Base-by-base conservation (phyloP, 2,329 filamentous ascomycete species). In the Colletotrichum camelliae region DNA sequence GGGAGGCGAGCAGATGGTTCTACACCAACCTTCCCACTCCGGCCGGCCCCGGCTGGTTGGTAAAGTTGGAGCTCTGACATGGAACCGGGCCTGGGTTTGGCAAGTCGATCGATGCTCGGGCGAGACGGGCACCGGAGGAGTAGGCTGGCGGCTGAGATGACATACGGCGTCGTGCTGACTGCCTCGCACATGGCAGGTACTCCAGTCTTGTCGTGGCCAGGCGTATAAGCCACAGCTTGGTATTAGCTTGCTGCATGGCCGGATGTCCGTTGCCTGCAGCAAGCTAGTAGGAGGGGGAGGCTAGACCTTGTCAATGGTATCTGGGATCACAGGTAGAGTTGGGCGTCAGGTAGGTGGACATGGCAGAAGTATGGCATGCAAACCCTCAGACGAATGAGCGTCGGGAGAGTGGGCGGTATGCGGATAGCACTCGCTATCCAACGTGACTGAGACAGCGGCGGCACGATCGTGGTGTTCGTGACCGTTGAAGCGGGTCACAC, bases 201-300 rank as follows among this genome's bases (percentile, higher is more conserved):
- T 70, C n/a, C 27, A 70, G 60, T 37, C 39, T 52, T 21, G 72
- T 16, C 52, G 57, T 66, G 35, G n/a, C 39, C 60, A 76, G 67
- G 24, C 71, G 74, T 62, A 55, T 62, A 71, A 70, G 60, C 60
- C 58, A 68, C 74, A 69, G 29, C 48, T 67, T 71, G 60, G 52
- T 62, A 29, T 57, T 62, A 57, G 60, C 39, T 57, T 29, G 52
- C 33, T 67, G 74, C 66, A 67, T 75, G 66, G 31, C 52, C 71
- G 71, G 71, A 76, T 71, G 74, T 76, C 74, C 74, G 71, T 67
- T 57, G 39, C 13, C 55, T 71, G 74, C 52, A 74, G 71, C 27
- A 39, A 31, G 48, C 66, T 35, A 61, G 31, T 15, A 61, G 55
- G 39, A 33, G 9, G 35, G 55, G 55, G 62, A 27, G 57, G 35